A percentile compares a stretch with the other conserved stretches of the same genome.
phyloP scores from a whole-genome alignment of 306 rosid species.

The Quercus cerris region DNA sequence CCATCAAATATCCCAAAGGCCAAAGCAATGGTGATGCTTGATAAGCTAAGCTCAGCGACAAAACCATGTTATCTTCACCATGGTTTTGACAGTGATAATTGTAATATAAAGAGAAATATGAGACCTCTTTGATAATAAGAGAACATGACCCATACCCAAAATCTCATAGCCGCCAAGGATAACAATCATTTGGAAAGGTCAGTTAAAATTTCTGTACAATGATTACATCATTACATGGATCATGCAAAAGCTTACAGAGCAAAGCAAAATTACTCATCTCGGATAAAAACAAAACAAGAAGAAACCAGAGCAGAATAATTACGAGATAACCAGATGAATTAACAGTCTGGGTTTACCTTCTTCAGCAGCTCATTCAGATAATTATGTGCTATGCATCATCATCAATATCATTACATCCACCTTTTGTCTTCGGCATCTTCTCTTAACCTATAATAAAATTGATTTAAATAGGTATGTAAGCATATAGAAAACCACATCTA shows the following conservation, averaged over 20 bases:
- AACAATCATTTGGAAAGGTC: slow-evolving; percentile 34
- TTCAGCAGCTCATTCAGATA: slow-evolving; percentile 31
- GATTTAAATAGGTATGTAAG: slow-evolving; percentile 3
- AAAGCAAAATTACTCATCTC: slow-evolving; percentile 31
- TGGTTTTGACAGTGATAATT: neutral
- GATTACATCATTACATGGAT: slow-evolving; percentile 28
- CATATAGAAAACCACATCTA: neutral
- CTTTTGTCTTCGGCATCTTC: slow-evolving; percentile 33
- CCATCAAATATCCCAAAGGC: neutral
- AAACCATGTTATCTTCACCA: neutral
- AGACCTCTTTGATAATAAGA: neutral
- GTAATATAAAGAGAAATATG: neutral
- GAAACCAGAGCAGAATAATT: slow-evolving; percentile 24
- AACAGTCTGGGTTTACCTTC: slow-evolving; percentile 50
- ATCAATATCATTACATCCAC: neutral
- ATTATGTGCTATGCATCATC: slow-evolving; percentile 11
- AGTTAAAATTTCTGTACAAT: slow-evolving; percentile 39
- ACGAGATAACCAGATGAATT: slow-evolving; percentile 34
- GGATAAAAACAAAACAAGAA: neutral
- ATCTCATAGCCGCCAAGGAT: slow-evolving; percentile 30
- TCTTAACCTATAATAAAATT: neutral
- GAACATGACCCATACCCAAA: slow-evolving; percentile 10
- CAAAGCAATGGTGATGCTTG: neutral
- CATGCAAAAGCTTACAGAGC: slow-evolving; percentile 26
- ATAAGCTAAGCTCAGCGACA: neutral